Evolutionary conservation across 2,329 filamentous ascomycete species (phyloP), one percentile per base, ranked within the genome.

Genomic region (Lachnellula willkommii): DNA sequence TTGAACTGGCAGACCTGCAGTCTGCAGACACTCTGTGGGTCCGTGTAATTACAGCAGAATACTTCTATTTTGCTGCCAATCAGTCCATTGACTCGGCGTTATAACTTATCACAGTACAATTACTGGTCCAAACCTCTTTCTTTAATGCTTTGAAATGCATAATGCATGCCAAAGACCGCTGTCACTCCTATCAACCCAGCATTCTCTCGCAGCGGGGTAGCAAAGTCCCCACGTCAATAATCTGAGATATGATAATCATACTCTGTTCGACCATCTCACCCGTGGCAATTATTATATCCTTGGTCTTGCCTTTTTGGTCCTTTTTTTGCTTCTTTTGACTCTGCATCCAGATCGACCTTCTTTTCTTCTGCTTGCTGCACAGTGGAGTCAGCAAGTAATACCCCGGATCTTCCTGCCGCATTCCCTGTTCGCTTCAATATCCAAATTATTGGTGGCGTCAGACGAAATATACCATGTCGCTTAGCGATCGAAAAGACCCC

Each of bases 371-470:
- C 15, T 36, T 53, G 52, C 46, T 60, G 42, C 55, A 58, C 55
- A 47, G 53, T 58, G 56, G 59, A 54, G 52, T 47, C 17, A 45
- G 35, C 15, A 50, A 58, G 54, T 60, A n/a, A 47, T 53, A 26
- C 59, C 51, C 53, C 50, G 53, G 50, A 48, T 55, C 49, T 35
- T 28, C 32, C 49, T 35, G 22, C 32, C 42, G 20, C 47, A 45
- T 52, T 52, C 50, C 60, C 54, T 56, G 43, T 47, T 48, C 50
- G 26, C 50, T 50, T 39, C 55, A 22, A 47, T 55, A 50, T 59
- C 54, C 52, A 52, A 42, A 60, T 56, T 62, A 61, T 64, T 61
- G 56, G 60, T 64, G 60, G 62, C 62, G 57, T 51, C 20, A 35
- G 43, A 36, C 26, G 46, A 50, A 55, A 51, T 50, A 51, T 58